Evolutionary conservation across 495 filamentous ascomycete species (phyloP), one percentile per base, ranked within the genome.

Genomic region (Aspergillus affinis): DNA sequence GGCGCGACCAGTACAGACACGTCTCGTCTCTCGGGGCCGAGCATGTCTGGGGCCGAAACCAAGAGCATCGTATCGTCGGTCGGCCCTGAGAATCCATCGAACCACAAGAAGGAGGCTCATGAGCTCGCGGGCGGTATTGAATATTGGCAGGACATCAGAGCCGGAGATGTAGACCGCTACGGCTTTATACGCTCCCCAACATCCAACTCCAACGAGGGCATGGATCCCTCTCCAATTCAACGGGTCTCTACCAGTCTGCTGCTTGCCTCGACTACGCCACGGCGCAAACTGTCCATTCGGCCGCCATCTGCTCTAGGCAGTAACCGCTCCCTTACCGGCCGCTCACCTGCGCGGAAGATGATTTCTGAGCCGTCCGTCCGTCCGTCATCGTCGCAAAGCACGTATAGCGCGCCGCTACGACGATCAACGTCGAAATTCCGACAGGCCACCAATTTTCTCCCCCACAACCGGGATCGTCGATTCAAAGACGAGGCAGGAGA

Each of bases 71-170:
- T 60, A 29, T 61, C 59, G 15, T 62, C 61, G 5, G 19, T 53
- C 21, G 59, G 54, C 0, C 45, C 54, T 9, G 61, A 68, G 4
- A 26, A 15, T 30, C 27, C 23, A 66, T 61, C 59, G 52, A 61
- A 19, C 17, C 68, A 81, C 61, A 76, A 80, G 59, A 74, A 78
- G 56, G 80, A 87, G 60, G 75, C 81, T 15, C 73, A 77, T 48
- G 87, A 88, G 72, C 73, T 87, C 15, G 91, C 92, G 15, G 93
- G 92, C 17, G 93, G 93, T 0, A 85, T 95, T 46, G 94, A 99
- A 68, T 93, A 97, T 67, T 99, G 94, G 95, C 88, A 93, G 65
- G 88, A 97, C 72, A 76, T 99, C 12, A 80, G 88, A n/a, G 89
- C 84, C n/a, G 82, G 78, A 45, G 90, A 96, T 70, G 90, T 98